These are phyloP conservation scores for Russula sp. DNA, from an alignment of 768 basidiomycete genomes.

Conservation along the genomic window DNA sequence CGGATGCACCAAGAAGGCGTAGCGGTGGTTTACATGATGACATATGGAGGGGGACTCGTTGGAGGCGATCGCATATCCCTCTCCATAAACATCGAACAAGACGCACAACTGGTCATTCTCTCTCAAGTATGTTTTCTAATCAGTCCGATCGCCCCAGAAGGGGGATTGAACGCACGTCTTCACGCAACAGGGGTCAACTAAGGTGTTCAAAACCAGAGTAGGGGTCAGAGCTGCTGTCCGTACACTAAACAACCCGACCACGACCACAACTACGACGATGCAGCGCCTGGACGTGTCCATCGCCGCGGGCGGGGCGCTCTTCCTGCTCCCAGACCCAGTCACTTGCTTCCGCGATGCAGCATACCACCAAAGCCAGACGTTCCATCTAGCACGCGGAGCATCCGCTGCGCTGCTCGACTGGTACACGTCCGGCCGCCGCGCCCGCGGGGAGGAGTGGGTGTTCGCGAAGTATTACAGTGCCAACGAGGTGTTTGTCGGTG, in stretches of 20 bases:
- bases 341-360: constrained; percentile 82
- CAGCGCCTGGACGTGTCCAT: constrained; percentile 60
- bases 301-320: constrained; percentile 45
- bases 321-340: constrained; percentile 87
- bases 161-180: not conserved
- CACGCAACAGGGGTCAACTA: constrained; percentile 76
- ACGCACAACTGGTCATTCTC: constrained; percentile 59
- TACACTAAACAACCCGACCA: not conserved
- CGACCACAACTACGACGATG: constrained; percentile 39
- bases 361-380: constrained; percentile 80
- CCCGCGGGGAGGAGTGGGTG: constrained; percentile 82
- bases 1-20: constrained; percentile 41
- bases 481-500: constrained; percentile 73
- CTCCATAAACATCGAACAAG: constrained; percentile 48
- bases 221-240: constrained; percentile 46
- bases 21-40: constrained; percentile 69
- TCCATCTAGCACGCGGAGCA: constrained; percentile 51
- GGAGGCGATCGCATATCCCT: constrained; percentile 72
- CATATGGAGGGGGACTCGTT: constrained; percentile 90
- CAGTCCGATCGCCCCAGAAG: not conserved
- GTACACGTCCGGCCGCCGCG: constrained; percentile 82
- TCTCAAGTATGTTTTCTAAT: constrained; percentile 56
- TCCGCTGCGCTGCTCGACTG: constrained; percentile 81
- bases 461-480: constrained; percentile 78
- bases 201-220: constrained; percentile 80